Evolutionary conservation across 345 rosid genomes (phyloP).

Genomic region (Orychophragmus violaceus): DNA sequence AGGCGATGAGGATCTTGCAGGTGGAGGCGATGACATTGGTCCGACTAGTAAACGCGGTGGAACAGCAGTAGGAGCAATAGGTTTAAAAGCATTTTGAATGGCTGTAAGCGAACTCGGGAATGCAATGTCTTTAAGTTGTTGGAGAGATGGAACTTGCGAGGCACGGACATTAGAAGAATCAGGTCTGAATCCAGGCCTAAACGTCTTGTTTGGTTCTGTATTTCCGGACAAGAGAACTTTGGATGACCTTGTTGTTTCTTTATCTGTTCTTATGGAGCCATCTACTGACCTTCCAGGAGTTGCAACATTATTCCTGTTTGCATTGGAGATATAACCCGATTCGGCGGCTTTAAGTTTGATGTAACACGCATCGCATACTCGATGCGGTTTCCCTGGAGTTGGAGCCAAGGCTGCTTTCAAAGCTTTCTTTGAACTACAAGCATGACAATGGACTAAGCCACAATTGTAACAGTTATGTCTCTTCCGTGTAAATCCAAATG

Average conservation of each 20-base stretch:
- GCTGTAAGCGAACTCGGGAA: constrained; percentile 65
- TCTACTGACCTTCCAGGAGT: constrained; percentile 48
- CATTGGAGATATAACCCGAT: constrained; percentile 35
- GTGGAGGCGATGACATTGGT: constrained; percentile 12
- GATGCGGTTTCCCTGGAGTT: constrained; percentile 95
- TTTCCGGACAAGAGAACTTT: constrained; percentile 51
- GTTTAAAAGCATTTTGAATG: constrained; percentile 59
- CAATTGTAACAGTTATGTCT: constrained; percentile 92
- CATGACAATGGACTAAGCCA: constrained; percentile 91
- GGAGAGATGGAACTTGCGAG: constrained; percentile 70
- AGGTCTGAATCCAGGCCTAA: constrained; percentile 40
- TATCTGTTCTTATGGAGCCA: constrained; percentile 44
- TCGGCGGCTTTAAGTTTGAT: constrained; percentile 80
- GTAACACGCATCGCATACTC: constrained; percentile 88
- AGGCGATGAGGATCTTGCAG: constrained; percentile 35
- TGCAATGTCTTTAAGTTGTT: constrained; percentile 62
- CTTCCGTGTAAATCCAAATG: constrained; percentile 93
- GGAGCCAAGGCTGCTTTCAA: constrained; percentile 94
- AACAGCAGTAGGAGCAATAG: constrained; percentile 21
- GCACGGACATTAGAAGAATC: constrained; percentile 49
- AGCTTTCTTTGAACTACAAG: constrained; percentile 95
- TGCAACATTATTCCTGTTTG: constrained; percentile 35
- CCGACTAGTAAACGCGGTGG: constrained; percentile 13
- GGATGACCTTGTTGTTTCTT: constrained; percentile 42
- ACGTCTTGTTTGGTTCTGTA: constrained; percentile 53